These are phyloP conservation scores for Coccomyxa sp. DNA, from an alignment of 139 green algal species.

Conservation along the genomic window DNA sequence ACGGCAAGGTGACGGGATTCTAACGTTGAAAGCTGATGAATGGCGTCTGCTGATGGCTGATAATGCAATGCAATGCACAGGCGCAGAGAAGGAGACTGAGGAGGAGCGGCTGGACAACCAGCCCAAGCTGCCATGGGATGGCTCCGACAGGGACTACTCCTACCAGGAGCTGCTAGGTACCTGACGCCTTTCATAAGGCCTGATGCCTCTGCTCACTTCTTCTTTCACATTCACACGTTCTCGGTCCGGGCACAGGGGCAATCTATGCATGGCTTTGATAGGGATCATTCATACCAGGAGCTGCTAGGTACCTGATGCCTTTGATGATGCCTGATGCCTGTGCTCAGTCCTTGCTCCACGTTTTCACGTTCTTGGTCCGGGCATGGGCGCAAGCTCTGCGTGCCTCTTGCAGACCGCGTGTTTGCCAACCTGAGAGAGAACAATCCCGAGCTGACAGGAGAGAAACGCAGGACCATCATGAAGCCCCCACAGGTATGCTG, in stretches of 20 bases:
- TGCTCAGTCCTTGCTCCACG: too few species aligned
- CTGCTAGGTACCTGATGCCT: constrained; percentile 40
- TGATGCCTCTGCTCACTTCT: too few species aligned
- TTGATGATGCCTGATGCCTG: neutral
- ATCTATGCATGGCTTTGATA: constrained; percentile 86
- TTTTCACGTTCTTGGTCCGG: too few species aligned
- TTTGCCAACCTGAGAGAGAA: constrained; percentile 93
- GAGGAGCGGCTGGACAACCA: constrained; percentile 18
- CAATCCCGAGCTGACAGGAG: constrained; percentile 97
- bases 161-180: constrained; percentile 94
- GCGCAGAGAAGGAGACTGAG: constrained; percentile 27
- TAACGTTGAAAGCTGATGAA: too few species aligned
- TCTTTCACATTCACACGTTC: too few species aligned
- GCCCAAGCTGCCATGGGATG: constrained; percentile 77
- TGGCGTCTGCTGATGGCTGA: too few species aligned
- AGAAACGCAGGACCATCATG: constrained; percentile 90
- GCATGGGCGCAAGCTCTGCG: too few species aligned
- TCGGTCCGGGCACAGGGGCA: too few species aligned
- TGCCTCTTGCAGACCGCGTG: constrained; percentile 74
- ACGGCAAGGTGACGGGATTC: too few species aligned
- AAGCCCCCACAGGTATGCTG: constrained; percentile 85
- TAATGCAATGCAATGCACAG: constrained; percentile 36
- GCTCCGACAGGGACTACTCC: constrained; percentile 89
- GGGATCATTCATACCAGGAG: constrained; percentile 98
- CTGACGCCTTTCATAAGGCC: too few species aligned